Conservation (phyloP, 2,329 filamentous ascomycete genomes). For the Daldinia eschscholtzii region DNA sequence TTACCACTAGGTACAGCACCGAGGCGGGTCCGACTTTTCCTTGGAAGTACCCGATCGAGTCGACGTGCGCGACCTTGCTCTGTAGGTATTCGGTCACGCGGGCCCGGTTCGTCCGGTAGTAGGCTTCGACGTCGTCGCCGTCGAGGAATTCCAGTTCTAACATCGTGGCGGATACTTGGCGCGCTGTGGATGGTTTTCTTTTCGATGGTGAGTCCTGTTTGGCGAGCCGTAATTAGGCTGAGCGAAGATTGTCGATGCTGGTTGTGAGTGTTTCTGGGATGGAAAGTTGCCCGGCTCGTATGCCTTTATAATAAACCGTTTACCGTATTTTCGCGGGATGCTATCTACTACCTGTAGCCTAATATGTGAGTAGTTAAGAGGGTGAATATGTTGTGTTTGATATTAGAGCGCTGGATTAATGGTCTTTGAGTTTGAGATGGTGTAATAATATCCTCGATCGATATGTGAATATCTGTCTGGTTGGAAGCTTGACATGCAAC, state of each 20-base stretch:
- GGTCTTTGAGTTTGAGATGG: background rate
- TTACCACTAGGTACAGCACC: constrained; percentile 3
- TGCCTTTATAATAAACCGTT: background rate
- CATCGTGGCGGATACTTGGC: background rate
- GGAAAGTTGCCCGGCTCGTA: background rate
- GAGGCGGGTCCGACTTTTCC: background rate
- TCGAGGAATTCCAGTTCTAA: constrained; percentile 10
- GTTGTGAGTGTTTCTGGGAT: background rate
- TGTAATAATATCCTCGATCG: background rate
- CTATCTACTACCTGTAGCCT: background rate
- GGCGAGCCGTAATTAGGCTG: background rate
- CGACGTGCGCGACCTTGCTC: background rate
- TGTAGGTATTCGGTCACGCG: background rate
- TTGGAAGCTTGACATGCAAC: background rate
- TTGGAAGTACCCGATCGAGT: background rate
- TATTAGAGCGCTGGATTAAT: background rate
- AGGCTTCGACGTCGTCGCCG: background rate
- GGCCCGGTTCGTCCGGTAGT: background rate
- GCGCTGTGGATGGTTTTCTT: background rate
- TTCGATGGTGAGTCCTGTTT: background rate
- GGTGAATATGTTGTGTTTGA: background rate
- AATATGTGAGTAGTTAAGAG: background rate
- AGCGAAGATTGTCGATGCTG: background rate
- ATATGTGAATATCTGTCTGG: background rate
- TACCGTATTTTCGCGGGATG: background rate